Conservation (phyloP, 2,329 filamentous ascomycete species). For the Bimuria novae-zelandiae region DNA sequence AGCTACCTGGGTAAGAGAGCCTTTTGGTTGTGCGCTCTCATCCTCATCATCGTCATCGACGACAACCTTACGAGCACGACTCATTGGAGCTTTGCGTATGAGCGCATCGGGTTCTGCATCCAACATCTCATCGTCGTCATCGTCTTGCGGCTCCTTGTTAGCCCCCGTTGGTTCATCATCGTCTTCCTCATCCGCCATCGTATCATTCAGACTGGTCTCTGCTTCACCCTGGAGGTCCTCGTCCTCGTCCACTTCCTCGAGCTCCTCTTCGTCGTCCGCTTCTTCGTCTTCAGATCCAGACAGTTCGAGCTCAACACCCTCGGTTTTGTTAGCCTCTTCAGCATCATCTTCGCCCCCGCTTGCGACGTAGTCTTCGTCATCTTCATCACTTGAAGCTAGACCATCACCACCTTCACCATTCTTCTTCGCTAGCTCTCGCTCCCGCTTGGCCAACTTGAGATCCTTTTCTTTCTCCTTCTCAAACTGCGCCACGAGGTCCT, state of each 20-base stretch:
- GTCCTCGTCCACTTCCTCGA: conserved; percentile 39
- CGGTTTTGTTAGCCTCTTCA: conserved; percentile 47
- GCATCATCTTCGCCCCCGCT: conserved; percentile 54
- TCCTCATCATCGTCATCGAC: conserved; percentile 61
- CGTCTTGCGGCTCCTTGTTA: conserved; percentile 5
- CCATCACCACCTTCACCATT: conserved; percentile 52
- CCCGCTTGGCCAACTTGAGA: conserved; percentile 74
- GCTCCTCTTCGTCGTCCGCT: conserved; percentile 40
- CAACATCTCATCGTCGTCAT: conserved; percentile 50
- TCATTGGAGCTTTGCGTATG: conserved; percentile 50
- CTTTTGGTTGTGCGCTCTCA: conserved; percentile 13
- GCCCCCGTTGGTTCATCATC: conserved; percentile 28
- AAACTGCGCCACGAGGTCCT: conserved; percentile 71
- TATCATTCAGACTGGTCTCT: conserved; percentile 40
- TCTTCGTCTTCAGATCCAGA: conserved; percentile 53
- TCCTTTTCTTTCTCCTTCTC: conserved; percentile 83
- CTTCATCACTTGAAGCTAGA: conserved; percentile 57
- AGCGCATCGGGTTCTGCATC: conserved; percentile 53
- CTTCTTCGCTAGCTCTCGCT: conserved; percentile 74
- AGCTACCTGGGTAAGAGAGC: conserved; percentile 27
- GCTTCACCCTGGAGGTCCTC: conserved; percentile 38
- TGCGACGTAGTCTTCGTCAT: conserved; percentile 57
- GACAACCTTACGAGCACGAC: conserved; percentile 57
- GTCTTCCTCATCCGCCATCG: conserved; percentile 48
- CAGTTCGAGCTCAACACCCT: conserved; percentile 44